Evolutionary conservation across 1,139 yeast species (phyloP).

Genomic region (Debaryomycetaceae sp.): DNA sequence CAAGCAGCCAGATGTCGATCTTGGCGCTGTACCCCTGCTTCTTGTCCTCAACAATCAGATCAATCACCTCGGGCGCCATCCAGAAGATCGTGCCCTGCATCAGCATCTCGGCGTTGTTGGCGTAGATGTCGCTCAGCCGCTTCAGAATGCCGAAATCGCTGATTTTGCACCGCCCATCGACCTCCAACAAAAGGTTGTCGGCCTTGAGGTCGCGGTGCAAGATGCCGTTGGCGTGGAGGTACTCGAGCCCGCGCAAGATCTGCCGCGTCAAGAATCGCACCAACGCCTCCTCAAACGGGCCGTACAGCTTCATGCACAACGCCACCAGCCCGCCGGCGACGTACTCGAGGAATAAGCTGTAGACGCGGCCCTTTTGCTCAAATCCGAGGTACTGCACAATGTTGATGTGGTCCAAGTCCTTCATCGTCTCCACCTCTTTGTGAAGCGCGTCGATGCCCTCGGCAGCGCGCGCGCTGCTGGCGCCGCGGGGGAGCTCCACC

Average conservation of each 20-base stretch:
- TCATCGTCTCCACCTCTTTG: conserved; percentile 91
- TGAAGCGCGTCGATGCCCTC: conserved; percentile 80
- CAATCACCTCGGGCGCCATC: conserved; percentile 99
- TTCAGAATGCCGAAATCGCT: conserved; percentile 97
- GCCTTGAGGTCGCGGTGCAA: conserved; percentile 95
- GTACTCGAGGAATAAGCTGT: conserved; percentile 86
- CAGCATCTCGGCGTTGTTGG: conserved; percentile 92
- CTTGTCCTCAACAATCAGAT: conserved; percentile 66
- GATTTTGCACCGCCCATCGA: conserved; percentile 92
- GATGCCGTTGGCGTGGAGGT: conserved; percentile 82
- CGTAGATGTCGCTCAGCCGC: conserved; percentile 79
- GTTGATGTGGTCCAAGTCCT: conserved; percentile 88
- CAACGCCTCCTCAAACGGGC: conserved; percentile 76
- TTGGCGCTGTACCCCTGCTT: conserved; percentile 96
- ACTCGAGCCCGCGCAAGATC: conserved; percentile 77
- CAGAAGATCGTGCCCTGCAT: conserved; percentile 98
- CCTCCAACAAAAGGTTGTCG: conserved; percentile 81
- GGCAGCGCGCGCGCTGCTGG: conserved; percentile 33
- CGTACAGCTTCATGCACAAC: conserved; percentile 75
- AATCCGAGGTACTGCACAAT: conserved; percentile 95
- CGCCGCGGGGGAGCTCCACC: conserved; percentile 60
- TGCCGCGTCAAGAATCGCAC: conserved; percentile 75
- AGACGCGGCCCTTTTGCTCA: conserved; percentile 70
- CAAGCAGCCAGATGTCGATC: conserved; percentile 88
- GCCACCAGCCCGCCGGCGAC: conserved; percentile 98